These are phyloP conservation scores for Metschnikowia chrysomelidarum DNA, from an alignment of 805 yeast genomes.

Conservation along the genomic window DNA sequence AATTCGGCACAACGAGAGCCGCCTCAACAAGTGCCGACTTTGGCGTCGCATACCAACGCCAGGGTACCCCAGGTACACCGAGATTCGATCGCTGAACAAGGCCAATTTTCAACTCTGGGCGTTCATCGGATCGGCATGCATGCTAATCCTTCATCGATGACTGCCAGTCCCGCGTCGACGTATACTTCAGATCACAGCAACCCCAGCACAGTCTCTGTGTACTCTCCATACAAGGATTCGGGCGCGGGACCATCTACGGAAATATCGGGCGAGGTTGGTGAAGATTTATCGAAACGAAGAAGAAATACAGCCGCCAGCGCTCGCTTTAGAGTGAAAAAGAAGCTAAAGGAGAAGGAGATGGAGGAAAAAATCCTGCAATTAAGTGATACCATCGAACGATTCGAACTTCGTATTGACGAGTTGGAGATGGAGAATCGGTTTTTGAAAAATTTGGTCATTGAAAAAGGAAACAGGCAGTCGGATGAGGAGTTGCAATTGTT, in stretches of 20 bases:
- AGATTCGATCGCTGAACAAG: no score
- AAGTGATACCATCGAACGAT: constrained; percentile 42
- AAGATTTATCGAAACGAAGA: constrained; percentile 37
- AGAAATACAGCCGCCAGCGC: constrained; percentile 68
- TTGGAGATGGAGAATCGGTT: constrained; percentile 63
- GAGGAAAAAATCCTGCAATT: constrained; percentile 45
- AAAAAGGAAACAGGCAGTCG: constrained; percentile 48
- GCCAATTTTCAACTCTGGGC: no score
- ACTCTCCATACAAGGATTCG: constrained; percentile 4
- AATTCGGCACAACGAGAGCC: no score
- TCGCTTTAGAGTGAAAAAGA: constrained; percentile 60
- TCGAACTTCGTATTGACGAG: constrained; percentile 48
- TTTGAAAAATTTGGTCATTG: constrained; percentile 51
- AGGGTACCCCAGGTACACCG: no score
- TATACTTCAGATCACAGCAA: constrained; percentile 16
- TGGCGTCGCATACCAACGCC: no score
- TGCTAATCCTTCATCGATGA: background rate
- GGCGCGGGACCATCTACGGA: background rate
- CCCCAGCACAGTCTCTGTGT: constrained; percentile 11
- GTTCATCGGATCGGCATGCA: no score
- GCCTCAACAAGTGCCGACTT: constrained; percentile 6
- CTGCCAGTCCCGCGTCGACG: constrained; percentile 16
- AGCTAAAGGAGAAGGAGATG: constrained; percentile 58
- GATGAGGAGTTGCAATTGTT: constrained; percentile 38
- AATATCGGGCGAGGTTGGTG: background rate